Base-by-base conservation (phyloP, 495 filamentous ascomycete genomes). In the Hyaloscypha hepaticicola region DNA sequence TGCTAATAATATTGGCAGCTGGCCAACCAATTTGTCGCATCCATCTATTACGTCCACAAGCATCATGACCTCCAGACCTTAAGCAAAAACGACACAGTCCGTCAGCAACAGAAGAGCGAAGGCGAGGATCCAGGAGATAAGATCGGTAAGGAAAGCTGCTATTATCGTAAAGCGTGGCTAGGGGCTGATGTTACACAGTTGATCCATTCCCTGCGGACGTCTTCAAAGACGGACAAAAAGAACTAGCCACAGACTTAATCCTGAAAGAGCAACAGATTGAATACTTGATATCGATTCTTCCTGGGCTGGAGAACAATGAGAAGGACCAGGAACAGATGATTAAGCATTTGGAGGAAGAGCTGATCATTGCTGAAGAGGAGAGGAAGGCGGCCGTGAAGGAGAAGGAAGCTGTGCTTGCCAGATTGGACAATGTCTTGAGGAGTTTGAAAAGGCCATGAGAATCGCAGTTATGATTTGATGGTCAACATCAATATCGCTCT, bases 191-290 rank as follows among this genome's bases (percentile, higher is more conserved):
- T 25, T 34, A 41, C 21, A 0, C 61, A 84, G 82, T 85, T 5
- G 82, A 84, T 7, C 83, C 90, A 0, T 83, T 90, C 66, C 78
- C 86, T 0, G 82, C 90, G 0, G 80, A 85, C 45, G 79, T 81
- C 16, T 96, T 96, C 74, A 80, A 81, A 45, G 82, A 82, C 9
- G 85, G 88, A 11, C 87, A 96, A 72, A 75, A 84, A 34, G 93
- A 99, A 73, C 81, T 99, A 22, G 91, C 92, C 21, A 86, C 87
- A 16, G 94, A 97, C 71, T 80, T 99, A 0, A 88, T 99, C 58
- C 76, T 91, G 61, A 93, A 97, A 76, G 90, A 94, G 68, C 92
- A 97, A 79, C 93, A 97, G 83, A 95, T 98, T 69, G 95, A 99
- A 77, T 80, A 85, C 26, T 76, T 99, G 61, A 92, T 97, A 66